These are phyloP conservation scores for Teunomyces panamensis DNA, from an alignment of 805 yeast species.

Conservation along the genomic window DNA sequence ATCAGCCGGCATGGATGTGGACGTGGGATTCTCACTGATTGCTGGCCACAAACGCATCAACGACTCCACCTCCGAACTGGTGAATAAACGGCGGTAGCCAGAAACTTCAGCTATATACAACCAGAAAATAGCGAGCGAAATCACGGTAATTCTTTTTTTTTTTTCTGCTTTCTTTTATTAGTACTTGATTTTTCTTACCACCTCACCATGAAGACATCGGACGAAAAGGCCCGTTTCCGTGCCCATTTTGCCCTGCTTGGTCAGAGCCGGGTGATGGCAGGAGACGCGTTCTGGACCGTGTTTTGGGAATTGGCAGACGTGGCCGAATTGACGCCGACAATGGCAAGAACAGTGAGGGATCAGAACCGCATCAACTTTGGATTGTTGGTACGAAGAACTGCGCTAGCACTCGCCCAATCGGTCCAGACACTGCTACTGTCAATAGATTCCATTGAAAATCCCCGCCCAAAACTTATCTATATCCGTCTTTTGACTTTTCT, in stretches of 20 bases:
- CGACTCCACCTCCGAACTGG: not conserved
- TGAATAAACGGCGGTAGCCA: not conserved
- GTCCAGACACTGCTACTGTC: not conserved
- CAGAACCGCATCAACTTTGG: slow-evolving; percentile 57
- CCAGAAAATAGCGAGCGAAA: no score
- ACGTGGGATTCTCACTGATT: slow-evolving; percentile 34
- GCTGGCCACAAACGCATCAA: slow-evolving; percentile 29
- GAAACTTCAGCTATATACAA: not conserved
- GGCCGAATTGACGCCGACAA: slow-evolving; percentile 45
- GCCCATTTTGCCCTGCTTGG: slow-evolving; percentile 36
- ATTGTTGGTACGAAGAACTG: slow-evolving; percentile 35
- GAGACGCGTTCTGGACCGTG: slow-evolving; percentile 29
- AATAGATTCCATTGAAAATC: not conserved
- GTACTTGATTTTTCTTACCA: not conserved
- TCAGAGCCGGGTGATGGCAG: slow-evolving; percentile 37
- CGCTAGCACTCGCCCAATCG: no score
- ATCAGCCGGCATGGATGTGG: slow-evolving; percentile 41
- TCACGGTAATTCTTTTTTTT: no score
- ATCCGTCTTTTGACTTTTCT: slow-evolving; percentile 61
- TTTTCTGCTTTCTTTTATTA: not conserved
- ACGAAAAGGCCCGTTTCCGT: slow-evolving; percentile 64
- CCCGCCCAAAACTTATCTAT: slow-evolving; percentile 49
- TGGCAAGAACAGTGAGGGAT: slow-evolving; percentile 58
- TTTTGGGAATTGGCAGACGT: slow-evolving; percentile 18
- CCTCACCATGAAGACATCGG: slow-evolving; percentile 66